Evolutionary conservation across 1,284 basidiomycete genomes (phyloP).

Genomic region (Apiotrichum porosum): DNA sequence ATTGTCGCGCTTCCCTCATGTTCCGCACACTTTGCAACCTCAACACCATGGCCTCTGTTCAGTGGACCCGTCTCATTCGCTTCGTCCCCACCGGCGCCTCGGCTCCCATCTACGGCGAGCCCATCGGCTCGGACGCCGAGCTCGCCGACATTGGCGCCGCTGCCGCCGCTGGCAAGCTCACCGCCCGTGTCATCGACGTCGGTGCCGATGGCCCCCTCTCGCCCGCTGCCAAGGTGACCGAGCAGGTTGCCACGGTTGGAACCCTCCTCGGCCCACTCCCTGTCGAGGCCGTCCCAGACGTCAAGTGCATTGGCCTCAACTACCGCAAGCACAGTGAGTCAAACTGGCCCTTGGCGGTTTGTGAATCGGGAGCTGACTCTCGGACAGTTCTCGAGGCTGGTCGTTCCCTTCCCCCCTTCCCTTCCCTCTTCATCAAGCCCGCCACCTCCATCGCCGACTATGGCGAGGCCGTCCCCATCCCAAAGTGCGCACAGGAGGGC

Average conservation of each 20-base stretch:
- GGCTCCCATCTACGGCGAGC: conserved; percentile 21
- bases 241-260: conserved; percentile 4
- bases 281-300: neutral
- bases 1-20: no score
- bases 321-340: conserved; percentile 19
- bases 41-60: conserved; percentile 1
- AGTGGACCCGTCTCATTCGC: conserved; percentile 27
- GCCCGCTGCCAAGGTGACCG: conserved; percentile 6
- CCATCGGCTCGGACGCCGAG: conserved; percentile 7
- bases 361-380: neutral
- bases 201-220: conserved; percentile 5
- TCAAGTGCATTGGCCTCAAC: conserved; percentile 27
- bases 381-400: conserved; percentile 17
- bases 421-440: conserved; percentile 76
- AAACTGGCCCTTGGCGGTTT: neutral
- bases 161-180: conserved; percentile 16
- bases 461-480: conserved; percentile 60
- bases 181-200: conserved; percentile 17
- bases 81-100: conserved; percentile 17
- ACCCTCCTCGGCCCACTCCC: conserved; percentile 7
- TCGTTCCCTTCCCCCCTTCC: conserved; percentile 52
- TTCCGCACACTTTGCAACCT: no score
- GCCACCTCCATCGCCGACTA: conserved; percentile 66
- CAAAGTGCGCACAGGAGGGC: conserved; percentile 62
- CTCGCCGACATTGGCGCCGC: conserved; percentile 32